Conservation (phyloP, 2,329 filamentous ascomycete species). For the Bipolaris oryzae region DNA sequence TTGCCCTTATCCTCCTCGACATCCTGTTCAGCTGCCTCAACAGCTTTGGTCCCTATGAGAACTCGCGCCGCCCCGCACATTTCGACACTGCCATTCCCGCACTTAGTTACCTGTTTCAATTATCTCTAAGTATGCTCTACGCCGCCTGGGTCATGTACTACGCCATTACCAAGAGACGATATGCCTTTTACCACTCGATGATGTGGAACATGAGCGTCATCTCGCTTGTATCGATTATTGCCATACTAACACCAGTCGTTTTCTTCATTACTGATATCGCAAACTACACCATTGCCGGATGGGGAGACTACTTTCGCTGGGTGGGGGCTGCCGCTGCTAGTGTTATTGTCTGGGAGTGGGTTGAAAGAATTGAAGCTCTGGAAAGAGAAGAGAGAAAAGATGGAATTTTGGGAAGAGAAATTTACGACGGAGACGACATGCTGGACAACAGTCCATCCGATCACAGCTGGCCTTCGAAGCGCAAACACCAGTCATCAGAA, state of each 20-base stretch:
- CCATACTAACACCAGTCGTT: constrained; percentile 86
- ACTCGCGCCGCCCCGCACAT: constrained; percentile 68
- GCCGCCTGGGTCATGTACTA: constrained; percentile 95
- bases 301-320: constrained; percentile 96
- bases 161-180: constrained; percentile 86
- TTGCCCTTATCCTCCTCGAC: constrained; percentile 88
- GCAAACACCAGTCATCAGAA: constrained; percentile 42
- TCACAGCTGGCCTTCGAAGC: constrained; percentile 54
- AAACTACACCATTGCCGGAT: constrained; percentile 82
- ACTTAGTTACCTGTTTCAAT: constrained; percentile 86
- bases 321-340: constrained; percentile 93
- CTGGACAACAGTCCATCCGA: constrained; percentile 70
- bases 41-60: constrained; percentile 69
- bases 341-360: constrained; percentile 99
- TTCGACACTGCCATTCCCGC: constrained; percentile 92
- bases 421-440: constrained; percentile 95
- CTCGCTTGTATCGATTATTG: constrained; percentile 75
- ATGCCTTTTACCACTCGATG: constrained; percentile 86
- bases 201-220: constrained; percentile 90
- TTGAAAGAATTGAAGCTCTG: constrained; percentile 89
- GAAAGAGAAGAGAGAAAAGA: constrained; percentile 94
- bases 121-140: constrained; percentile 85
- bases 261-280: constrained; percentile 93
- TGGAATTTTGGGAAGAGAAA: constrained; percentile 85
- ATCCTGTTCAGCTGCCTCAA: constrained; percentile 90